Percentiles rank a stretch among this genome's conserved stretches.
Conservation (phyloP, 2,329 filamentous ascomycete species). For the Apiospora rasikravindrae region DNA sequence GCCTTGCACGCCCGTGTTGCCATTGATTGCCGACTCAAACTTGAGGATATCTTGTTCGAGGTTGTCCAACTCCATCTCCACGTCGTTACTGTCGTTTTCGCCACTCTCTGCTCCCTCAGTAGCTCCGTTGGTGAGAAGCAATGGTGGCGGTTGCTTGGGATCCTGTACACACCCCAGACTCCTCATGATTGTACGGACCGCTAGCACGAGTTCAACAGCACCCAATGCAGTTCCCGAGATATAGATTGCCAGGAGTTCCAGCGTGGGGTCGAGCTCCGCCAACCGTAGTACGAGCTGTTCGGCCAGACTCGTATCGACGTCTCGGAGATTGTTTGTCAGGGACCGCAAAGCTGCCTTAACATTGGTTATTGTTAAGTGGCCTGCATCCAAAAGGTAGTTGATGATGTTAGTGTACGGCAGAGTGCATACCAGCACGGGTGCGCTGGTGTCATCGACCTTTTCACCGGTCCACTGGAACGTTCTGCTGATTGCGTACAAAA, state of each 20-base stretch:
- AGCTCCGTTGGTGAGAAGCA: constrained; percentile 37
- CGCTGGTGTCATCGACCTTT: constrained; percentile 48
- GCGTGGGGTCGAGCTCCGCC: constrained; percentile 68
- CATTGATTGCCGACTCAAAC: constrained; percentile 70
- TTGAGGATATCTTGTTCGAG: constrained; percentile 70
- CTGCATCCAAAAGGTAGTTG: constrained; percentile 64
- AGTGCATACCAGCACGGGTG: constrained; percentile 45
- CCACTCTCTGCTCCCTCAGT: constrained; percentile 38
- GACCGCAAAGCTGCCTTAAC: constrained; percentile 62
- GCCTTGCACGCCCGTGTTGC: constrained; percentile 66
- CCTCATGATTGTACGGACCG: constrained; percentile 69
- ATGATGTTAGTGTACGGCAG: constrained; percentile 60
- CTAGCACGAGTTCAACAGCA: constrained; percentile 68
- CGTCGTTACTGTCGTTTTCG: constrained; percentile 36
- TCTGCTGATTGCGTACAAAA: constrained; percentile 66
- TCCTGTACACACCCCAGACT: constrained; percentile 67
- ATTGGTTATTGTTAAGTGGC: constrained; percentile 65
- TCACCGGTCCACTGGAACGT: constrained; percentile 61
- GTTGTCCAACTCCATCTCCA: constrained; percentile 62
- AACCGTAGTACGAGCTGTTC: constrained; percentile 68
- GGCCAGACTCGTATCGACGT: constrained; percentile 54
- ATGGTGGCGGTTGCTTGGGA: constrained; percentile 39
- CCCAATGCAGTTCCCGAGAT: constrained; percentile 70
- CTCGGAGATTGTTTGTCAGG: constrained; percentile 49
- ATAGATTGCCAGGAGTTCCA: constrained; percentile 70